Percentiles rank a stretch among this genome's conserved stretches.
Evolutionary conservation across 1,139 yeast species (phyloP).

Genomic region (Yamadazyma blattariae): DNA sequence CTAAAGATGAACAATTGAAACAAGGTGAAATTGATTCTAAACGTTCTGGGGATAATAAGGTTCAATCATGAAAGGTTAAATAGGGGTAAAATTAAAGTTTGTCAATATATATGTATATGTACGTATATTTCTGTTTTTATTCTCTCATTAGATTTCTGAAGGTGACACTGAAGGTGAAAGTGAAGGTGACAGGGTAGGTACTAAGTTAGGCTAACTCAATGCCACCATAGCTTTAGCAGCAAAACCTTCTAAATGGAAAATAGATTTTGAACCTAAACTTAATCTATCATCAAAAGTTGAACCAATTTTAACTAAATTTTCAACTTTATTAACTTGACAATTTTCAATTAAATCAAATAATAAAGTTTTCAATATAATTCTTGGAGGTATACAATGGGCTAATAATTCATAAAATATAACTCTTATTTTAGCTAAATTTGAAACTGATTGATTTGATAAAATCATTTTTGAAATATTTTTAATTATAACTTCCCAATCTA

Average conservation of each 20-base stretch:
- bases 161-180: too few species aligned
- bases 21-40: constrained; percentile 17
- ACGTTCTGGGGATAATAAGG: constrained; percentile 27
- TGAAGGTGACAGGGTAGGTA: too few species aligned
- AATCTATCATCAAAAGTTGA: constrained; percentile 84
- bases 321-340: constrained; percentile 39
- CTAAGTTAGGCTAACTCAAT: background rate
- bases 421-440: constrained; percentile 69
- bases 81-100: constrained; percentile 1
- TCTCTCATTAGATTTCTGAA: too few species aligned
- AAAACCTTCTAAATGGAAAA: constrained; percentile 93
- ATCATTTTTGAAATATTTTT: constrained; percentile 61
- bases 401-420: constrained; percentile 77
- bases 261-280: constrained; percentile 81
- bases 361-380: constrained; percentile 67
- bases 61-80: constrained; percentile 18
- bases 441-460: constrained; percentile 62
- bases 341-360: constrained; percentile 52
- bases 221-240: constrained; percentile 79
- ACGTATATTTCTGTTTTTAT: too few species aligned
- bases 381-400: constrained; percentile 92
- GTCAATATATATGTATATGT: background rate
- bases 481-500: constrained; percentile 90
- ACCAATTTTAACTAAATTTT: constrained; percentile 62
- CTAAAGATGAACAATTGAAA: constrained; percentile 5